Percentiles rank a stretch among this genome's conserved stretches.
These are phyloP conservation scores for Claviceps sp. DNA, from an alignment of 2,329 filamentous ascomycete species.

Conservation along the genomic window DNA sequence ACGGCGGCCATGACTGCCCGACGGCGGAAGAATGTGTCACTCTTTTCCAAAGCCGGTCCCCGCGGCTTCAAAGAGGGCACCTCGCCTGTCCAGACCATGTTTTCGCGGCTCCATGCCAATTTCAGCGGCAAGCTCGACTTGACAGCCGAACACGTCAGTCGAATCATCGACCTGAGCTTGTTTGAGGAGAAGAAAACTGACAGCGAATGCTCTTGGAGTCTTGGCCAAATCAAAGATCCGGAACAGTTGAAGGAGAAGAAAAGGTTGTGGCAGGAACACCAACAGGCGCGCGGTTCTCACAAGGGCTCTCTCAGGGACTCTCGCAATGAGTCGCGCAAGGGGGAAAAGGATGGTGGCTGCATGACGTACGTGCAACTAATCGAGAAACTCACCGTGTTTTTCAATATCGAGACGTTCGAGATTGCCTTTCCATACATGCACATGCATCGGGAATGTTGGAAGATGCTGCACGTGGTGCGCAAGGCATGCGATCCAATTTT, in stretches of 20 bases:
- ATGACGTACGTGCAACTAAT: constrained; percentile 17
- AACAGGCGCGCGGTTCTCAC: not conserved
- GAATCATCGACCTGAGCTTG: not conserved
- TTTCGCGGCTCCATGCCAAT: constrained; percentile 9
- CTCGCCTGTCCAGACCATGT: constrained; percentile 21
- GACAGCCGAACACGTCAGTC: not conserved
- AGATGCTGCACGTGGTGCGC: constrained; percentile 20
- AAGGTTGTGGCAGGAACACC: not conserved
- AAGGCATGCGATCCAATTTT: constrained; percentile 19
- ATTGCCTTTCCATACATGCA: constrained; percentile 24
- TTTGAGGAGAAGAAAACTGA: constrained; percentile 7
- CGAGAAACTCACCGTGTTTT: constrained; percentile 16
- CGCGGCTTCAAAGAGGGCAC: constrained; percentile 17
- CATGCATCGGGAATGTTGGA: constrained; percentile 30
- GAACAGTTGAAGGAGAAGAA: constrained; percentile 7
- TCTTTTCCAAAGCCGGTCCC: constrained; percentile 5
- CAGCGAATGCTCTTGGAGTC: constrained; percentile 6
- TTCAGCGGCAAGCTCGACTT: not conserved
- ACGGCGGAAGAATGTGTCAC: constrained; percentile 10
- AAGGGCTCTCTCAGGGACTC: not conserved
- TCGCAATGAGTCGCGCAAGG: not conserved
- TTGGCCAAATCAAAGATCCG: constrained; percentile 10
- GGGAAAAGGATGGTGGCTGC: not conserved
- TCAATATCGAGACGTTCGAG: constrained; percentile 24
- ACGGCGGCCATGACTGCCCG: constrained; percentile 7